Evolutionary conservation across 805 yeast species (phyloP), one percentile per base, ranked within the genome.

Genomic region (Saccharomycopsis babjevae): DNA sequence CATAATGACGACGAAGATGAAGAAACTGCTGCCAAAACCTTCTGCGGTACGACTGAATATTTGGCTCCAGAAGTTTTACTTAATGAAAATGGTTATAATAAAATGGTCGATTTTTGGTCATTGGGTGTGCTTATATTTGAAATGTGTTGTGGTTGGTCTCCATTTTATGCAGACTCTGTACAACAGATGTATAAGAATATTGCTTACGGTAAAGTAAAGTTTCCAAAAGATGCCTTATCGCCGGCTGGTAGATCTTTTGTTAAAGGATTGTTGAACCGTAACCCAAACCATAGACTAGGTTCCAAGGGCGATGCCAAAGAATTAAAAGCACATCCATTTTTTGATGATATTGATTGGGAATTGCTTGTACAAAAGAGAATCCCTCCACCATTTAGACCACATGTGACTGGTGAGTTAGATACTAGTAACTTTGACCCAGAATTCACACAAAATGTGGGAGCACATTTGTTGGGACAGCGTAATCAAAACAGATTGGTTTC

Each of bases 131-230:
- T 94, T 62, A 91, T 94, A 55, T 94, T 94, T 74, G 99, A 94
- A 76, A 94, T 94, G 99, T 92, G 98, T 74, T 94, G 98, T 76
- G 99, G 99, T 58, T 94, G 98, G 99, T 88, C 97, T 4, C 99
- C 99, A 60, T 94, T 94, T 73, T 94, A 90, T 70, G 99, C 98
- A 32, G 97, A 93, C 65, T 91, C 96, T 57, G 58, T 59, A 18
- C 98, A 94, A 76, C 97, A 94, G 74, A 94, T 94, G 99, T 94
- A 94, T 76, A 94, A 93, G 76, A 94, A 94, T 75, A 94, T 94
- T 76, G 99, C 98, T 4, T 94, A 91, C 74, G 99, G 99, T 65
- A 94, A 93, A 73, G 98, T 94, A 54, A 82, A 97, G 69, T 94
- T 94, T 74, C 99, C 99, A 57, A 90, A 93, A 72, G 99, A 94